A percentile compares a stretch with the other conserved stretches of the same genome.
Evolutionary conservation across 2,329 filamentous ascomycete genomes (phyloP).

Genomic region (Calonectria hongkongensis): DNA sequence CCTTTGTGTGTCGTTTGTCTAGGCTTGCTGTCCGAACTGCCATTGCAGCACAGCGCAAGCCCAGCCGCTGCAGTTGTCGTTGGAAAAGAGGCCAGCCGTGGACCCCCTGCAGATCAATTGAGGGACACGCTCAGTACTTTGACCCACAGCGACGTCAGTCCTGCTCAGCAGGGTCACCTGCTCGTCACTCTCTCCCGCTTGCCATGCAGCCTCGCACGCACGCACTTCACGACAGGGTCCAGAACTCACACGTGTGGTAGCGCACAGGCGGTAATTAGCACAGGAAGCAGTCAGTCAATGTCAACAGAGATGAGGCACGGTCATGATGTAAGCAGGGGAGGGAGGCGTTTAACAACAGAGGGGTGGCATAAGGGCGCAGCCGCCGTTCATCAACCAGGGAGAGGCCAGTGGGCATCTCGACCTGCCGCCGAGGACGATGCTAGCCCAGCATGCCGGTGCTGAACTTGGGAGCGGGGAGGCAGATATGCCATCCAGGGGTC

Average conservation of each 20-base stretch:
- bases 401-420: slow-evolving; percentile 22
- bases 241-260: slow-evolving; percentile 24
- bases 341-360: slow-evolving; percentile 7
- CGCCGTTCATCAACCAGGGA: slow-evolving; percentile 17
- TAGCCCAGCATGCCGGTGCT: slow-evolving; percentile 11
- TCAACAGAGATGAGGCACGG: neutral
- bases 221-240: slow-evolving; percentile 24
- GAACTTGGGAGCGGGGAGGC: slow-evolving; percentile 5
- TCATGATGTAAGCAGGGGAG: neutral
- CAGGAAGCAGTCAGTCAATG: neutral
- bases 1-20: slow-evolving; percentile 5
- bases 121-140: slow-evolving; percentile 17
- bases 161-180: slow-evolving; percentile 26
- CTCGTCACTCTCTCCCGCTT: slow-evolving; percentile 14
- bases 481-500: slow-evolving; percentile 17
- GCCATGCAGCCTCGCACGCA: slow-evolving; percentile 19
- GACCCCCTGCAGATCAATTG: slow-evolving; percentile 3
- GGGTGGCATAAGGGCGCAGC: slow-evolving; percentile 18
- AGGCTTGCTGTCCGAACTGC: slow-evolving; percentile 12
- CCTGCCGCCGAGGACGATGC: neutral
- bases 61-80: slow-evolving; percentile 13
- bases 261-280: slow-evolving; percentile 29
- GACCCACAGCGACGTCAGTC: slow-evolving; percentile 34
- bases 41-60: slow-evolving; percentile 6
- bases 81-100: slow-evolving; percentile 2